A percentile compares a stretch with the other conserved stretches of the same genome.
Conservation (phyloP, 441 rosid species). For the Populus tomentosa region DNA sequence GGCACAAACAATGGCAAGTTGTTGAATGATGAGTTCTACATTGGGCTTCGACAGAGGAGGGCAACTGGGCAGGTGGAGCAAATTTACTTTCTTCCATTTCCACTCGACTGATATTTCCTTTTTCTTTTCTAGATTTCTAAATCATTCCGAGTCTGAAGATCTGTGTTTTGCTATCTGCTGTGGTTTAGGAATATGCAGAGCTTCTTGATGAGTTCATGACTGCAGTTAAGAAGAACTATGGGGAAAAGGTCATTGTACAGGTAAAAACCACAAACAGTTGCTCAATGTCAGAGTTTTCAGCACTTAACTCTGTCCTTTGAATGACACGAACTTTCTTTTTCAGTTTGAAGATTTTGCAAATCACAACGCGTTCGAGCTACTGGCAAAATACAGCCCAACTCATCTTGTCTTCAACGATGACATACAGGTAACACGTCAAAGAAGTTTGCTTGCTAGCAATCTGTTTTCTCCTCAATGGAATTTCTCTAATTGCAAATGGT, state of each 20-base stretch:
- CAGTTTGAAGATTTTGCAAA: constrained; percentile 97
- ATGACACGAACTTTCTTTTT: constrained; percentile 17
- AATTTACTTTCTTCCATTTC: constrained; percentile 3
- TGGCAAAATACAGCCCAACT: constrained; percentile 55
- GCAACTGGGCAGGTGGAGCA: constrained; percentile 73
- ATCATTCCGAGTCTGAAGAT: not conserved
- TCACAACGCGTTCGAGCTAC: constrained; percentile 78
- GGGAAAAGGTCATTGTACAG: constrained; percentile 81
- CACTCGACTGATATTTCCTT: not conserved
- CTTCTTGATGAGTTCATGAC: constrained; percentile 77
- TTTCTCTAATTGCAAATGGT: constrained; percentile 5
- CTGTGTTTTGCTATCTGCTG: not conserved
- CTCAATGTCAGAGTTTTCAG: not conserved
- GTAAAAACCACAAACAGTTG: constrained; percentile 20
- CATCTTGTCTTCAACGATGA: constrained; percentile 95
- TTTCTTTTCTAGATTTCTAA: too few relatives aligned
- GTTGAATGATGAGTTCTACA: constrained; percentile 81
- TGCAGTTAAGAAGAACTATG: constrained; percentile 82
- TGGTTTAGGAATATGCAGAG: constrained; percentile 62
- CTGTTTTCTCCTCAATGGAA: not conserved
- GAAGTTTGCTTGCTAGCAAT: not conserved
- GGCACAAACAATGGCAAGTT: constrained; percentile 82
- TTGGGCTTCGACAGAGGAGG: constrained; percentile 69
- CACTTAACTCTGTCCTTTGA: not conserved
- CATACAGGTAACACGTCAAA: constrained; percentile 51